phyloP scores from a whole-genome alignment of 1,139 yeast genomes.

The Geotrichum europaeum region DNA sequence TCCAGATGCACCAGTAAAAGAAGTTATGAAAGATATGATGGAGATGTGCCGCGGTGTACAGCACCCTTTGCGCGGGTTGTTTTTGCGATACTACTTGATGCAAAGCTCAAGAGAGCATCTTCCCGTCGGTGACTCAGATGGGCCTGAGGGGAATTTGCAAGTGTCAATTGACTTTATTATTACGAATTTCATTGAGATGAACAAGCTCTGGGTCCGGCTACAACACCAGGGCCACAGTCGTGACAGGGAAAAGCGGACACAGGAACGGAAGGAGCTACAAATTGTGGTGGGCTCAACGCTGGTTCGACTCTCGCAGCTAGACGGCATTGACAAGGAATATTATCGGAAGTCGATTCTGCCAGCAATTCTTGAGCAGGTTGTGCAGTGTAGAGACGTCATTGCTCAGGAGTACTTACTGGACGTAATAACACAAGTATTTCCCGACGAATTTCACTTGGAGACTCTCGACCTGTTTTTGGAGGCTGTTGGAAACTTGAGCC shows the following conservation, averaged over 20 bases:
- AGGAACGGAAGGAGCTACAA: conserved; percentile 84
- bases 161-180: conserved; percentile 71
- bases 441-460: conserved; percentile 80
- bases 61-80: conserved; percentile 82
- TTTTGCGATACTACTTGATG: conserved; percentile 78
- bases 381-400: conserved; percentile 87
- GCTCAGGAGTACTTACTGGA: conserved; percentile 90
- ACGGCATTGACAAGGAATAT: conserved; percentile 59
- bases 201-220: conserved; percentile 91
- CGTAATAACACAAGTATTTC: conserved; percentile 87
- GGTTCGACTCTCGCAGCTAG: conserved; percentile 80
- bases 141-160: conserved; percentile 45
- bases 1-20: conserved; percentile 73
- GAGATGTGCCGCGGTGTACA: conserved; percentile 98
- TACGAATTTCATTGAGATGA: conserved; percentile 91
- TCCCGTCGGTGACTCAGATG: conserved; percentile 38
- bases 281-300: conserved; percentile 89
- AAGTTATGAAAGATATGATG: conserved; percentile 90
- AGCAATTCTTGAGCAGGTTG: conserved; percentile 78
- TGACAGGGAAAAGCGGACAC: conserved; percentile 66
- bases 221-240: conserved; percentile 94
- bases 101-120: conserved; percentile 74
- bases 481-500: conserved; percentile 62
- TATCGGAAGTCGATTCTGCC: conserved; percentile 70
- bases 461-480: conserved; percentile 65